These are phyloP conservation scores for Yarrowia deformans DNA, from an alignment of 805 yeast genomes.

Conservation along the genomic window DNA sequence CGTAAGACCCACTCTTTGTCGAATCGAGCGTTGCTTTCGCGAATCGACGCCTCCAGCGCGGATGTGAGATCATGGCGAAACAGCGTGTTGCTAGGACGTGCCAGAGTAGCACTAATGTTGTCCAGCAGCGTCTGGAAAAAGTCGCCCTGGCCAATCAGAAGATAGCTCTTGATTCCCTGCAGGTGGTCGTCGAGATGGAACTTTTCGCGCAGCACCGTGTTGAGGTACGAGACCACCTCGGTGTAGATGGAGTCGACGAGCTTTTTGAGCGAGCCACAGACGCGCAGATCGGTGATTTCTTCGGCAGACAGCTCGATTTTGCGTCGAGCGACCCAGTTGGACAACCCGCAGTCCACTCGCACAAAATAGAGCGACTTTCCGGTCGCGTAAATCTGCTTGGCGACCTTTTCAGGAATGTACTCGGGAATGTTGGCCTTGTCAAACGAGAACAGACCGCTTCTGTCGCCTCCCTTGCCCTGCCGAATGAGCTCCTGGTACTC, in stretches of 20 bases:
- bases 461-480: slow-evolving; percentile 23
- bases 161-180: slow-evolving; percentile 65
- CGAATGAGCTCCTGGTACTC: slow-evolving; percentile 40
- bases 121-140: slow-evolving; percentile 71
- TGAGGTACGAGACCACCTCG: slow-evolving; percentile 62
- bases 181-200: slow-evolving; percentile 62
- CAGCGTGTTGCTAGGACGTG: slow-evolving; percentile 67
- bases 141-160: slow-evolving; percentile 81
- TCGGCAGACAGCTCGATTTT: slow-evolving; percentile 24
- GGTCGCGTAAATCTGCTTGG: slow-evolving; percentile 52
- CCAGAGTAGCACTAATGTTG: slow-evolving; percentile 62
- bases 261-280: slow-evolving; percentile 44
- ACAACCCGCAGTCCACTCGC: slow-evolving; percentile 68
- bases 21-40: slow-evolving; percentile 48
- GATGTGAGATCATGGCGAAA: slow-evolving; percentile 71
- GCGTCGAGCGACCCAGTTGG: slow-evolving; percentile 61
- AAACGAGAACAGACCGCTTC: slow-evolving; percentile 44
- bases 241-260: slow-evolving; percentile 53
- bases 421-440: slow-evolving; percentile 51
- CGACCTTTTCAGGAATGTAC: slow-evolving; percentile 49
- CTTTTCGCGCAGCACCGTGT: slow-evolving; percentile 58
- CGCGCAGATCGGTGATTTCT: slow-evolving; percentile 38
- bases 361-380: slow-evolving; percentile 78
- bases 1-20: slow-evolving; percentile 55
- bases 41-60: slow-evolving; percentile 69